phyloP scores from a whole-genome alignment of 140 eudicot species.

The Cichorium intybus region DNA sequence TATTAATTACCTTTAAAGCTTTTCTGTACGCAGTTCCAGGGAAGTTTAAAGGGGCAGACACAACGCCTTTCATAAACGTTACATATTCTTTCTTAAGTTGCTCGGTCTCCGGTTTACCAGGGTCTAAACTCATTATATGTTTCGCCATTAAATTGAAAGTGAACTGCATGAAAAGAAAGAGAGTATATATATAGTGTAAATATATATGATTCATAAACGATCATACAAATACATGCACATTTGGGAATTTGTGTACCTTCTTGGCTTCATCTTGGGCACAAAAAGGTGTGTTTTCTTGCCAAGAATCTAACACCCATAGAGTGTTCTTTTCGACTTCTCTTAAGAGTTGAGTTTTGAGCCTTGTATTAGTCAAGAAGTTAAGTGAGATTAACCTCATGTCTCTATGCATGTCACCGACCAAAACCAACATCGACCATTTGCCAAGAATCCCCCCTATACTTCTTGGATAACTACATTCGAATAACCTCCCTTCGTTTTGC shows the following conservation, averaged over 20 bases:
- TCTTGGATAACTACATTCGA: constrained; percentile 93
- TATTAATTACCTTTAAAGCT: constrained; percentile 58
- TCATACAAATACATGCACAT: background rate
- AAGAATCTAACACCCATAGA: constrained; percentile 66
- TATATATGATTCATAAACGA: background rate
- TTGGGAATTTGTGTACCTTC: constrained; percentile 45
- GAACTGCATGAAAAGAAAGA: constrained; percentile 44
- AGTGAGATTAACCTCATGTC: constrained; percentile 93
- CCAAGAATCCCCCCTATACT: constrained; percentile 99
- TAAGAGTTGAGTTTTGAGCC: constrained; percentile 71
- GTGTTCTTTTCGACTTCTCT: constrained; percentile 79
- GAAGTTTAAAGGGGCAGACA: constrained; percentile 81
- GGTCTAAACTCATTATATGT: constrained; percentile 95
- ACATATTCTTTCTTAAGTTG: constrained; percentile 77
- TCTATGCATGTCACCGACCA: constrained; percentile 97
- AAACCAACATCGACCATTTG: constrained; percentile 95
- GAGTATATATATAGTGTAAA: background rate
- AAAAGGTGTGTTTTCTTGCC: constrained; percentile 58
- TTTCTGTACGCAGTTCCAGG: constrained; percentile 94
- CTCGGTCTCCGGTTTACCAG: constrained; percentile 83
- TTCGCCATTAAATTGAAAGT: constrained; percentile 96
- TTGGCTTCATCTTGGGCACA: constrained; percentile 97
- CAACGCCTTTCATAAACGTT: constrained; percentile 97
- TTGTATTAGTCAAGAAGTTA: constrained; percentile 82
- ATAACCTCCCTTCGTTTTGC: constrained; percentile 87